Evolutionary conservation across 495 filamentous ascomycete genomes (phyloP), one percentile per base, ranked within the genome.

Genomic region (Achaetomiella virescens): DNA sequence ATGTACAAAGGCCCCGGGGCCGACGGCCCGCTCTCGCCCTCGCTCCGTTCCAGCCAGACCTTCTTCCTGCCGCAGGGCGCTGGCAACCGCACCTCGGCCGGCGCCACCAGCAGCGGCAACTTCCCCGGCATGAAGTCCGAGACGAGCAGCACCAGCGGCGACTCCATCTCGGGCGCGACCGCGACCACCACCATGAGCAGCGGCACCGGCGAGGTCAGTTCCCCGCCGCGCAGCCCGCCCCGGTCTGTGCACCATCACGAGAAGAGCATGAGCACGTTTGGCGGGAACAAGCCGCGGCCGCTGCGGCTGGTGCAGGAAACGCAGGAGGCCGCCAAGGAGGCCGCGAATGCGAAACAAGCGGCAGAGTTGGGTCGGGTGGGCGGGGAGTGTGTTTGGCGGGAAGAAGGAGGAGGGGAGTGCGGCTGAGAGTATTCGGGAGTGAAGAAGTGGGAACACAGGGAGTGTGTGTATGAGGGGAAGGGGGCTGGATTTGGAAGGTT

Each of bases 251-350:
- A 58, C 44, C 60, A 65, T 33, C 84, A 86, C 71, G 81, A 84
- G 37, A 84, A 88, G 69, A 76, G 71, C 55, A 80, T 78, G 4
- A 31, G 27, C 9, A 83, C 79, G 11, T 76, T 85, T 48, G 76
- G 76, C 2, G 87, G 86, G 6, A 91, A 84, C 59, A 90, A 89
- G 63, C 79, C 95, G 47, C 80, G 93, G 29, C 93, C 93, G 1
- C 72, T 98, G 64, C 77, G 92, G 38, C 78, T 98, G 11, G 93
- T 98, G 52, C 87, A 90, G 71, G 88, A 79, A 72, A 77, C 73
- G 37, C 52, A 59, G 15, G 65, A 66, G 57, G 54, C 62, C 17
- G 48, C 61, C 41, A 68, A 62, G 22, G 69, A 66, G 46, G 69
- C 70, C 17, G 59, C 59, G 9, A 65, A 62, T 12, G 70, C 65